phyloP scores from a whole-genome alignment of 2,329 filamentous ascomycete species.

The Colletotrichum simmondsii region DNA sequence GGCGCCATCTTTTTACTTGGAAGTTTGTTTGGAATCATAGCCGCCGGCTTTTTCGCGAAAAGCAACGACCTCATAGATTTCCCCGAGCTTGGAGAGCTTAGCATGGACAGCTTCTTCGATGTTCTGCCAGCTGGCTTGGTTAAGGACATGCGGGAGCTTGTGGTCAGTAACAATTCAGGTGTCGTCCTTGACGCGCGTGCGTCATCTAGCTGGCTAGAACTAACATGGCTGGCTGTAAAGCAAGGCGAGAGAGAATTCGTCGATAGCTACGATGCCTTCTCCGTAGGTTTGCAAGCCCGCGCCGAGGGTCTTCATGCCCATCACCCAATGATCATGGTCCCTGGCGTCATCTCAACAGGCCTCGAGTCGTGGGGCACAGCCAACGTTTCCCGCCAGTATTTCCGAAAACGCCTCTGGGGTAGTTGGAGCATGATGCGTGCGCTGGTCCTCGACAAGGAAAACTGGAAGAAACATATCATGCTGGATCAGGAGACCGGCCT shows the following conservation, averaged over 20 bases:
- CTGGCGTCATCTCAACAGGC: conserved; percentile 96
- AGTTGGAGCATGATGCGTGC: conserved; percentile 99
- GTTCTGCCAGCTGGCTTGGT: conserved; percentile 88
- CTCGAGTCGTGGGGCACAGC: conserved; percentile 97
- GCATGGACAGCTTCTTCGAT: conserved; percentile 87
- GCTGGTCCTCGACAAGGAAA: conserved; percentile 89
- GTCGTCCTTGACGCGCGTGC: neutral
- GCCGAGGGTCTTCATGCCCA: conserved; percentile 83
- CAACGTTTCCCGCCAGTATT: conserved; percentile 87
- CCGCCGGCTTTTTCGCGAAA: conserved; percentile 89
- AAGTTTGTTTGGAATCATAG: conserved; percentile 88
- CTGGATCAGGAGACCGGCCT: conserved; percentile 91
- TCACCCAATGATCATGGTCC: conserved; percentile 96
- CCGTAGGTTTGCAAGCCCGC: conserved; percentile 85
- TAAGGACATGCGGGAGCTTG: conserved; percentile 85
- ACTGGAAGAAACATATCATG: conserved; percentile 98
- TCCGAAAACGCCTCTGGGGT: conserved; percentile 94
- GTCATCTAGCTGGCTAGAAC: conserved; percentile 18
- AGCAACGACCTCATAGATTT: conserved; percentile 91
- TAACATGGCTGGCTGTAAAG: conserved; percentile 51
- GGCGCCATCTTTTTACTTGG: conserved; percentile 89
- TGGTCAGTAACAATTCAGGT: conserved; percentile 64
- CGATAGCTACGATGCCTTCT: conserved; percentile 92
- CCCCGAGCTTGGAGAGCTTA: conserved; percentile 75
- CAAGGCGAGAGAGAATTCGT: conserved; percentile 85